phyloP scores from a whole-genome alignment of 257 asterid species.

The Ajuga chamaepitys region DNA sequence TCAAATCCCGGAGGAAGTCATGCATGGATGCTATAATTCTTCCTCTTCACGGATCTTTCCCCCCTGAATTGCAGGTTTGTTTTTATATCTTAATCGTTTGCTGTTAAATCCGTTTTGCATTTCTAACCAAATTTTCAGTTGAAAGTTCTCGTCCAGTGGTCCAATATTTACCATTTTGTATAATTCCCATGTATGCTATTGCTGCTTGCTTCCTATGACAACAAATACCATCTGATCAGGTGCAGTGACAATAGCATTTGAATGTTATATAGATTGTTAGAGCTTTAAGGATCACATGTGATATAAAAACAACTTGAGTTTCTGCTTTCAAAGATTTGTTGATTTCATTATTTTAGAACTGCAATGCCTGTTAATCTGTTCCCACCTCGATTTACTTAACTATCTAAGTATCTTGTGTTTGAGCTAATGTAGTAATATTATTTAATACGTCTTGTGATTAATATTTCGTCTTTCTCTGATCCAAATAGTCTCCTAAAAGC shows the following conservation, averaged over 20 bases:
- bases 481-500: no score
- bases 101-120: conserved; percentile 7
- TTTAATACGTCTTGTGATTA: no score
- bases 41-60: conserved; percentile 97
- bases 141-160: no score
- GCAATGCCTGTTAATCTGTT: not conserved
- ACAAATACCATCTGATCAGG: not conserved
- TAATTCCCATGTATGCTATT: not conserved
- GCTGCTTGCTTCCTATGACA: not conserved
- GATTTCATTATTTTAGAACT: not conserved
- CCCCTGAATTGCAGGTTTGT: conserved; percentile 94
- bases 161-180: not conserved
- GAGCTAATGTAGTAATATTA: no score
- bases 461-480: no score
- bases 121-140: no score
- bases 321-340: conserved; percentile 5
- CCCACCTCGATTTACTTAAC: no score
- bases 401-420: no score
- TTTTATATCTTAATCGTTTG: not conserved
- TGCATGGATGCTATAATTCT: conserved; percentile 89
- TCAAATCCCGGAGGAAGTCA: conserved; percentile 69
- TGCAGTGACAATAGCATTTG: not conserved
- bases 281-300: not conserved
- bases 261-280: not conserved
- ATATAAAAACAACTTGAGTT: not conserved